Evolutionary conservation across 2,329 filamentous ascomycete species (phyloP).

Genomic region (Stagonosporopsis rhizophila): DNA sequence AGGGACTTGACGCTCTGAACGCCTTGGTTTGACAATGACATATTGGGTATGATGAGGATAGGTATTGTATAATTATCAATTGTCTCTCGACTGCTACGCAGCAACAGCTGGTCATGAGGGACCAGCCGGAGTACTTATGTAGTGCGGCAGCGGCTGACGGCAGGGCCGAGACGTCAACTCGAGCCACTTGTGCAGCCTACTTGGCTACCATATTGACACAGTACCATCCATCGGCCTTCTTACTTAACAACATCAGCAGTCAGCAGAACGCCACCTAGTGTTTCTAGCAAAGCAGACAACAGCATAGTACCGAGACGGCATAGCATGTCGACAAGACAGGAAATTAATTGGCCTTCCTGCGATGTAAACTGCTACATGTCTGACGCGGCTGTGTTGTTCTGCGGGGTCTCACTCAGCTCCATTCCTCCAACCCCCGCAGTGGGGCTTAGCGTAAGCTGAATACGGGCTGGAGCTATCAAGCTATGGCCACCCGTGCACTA

Average conservation of each 20-base stretch:
- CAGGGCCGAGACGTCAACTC: not conserved
- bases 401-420: not conserved
- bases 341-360: not conserved
- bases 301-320: not conserved
- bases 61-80: not conserved
- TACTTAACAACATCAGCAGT: not conserved
- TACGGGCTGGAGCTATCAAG: constrained; percentile 1
- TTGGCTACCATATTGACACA: not conserved
- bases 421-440: constrained; percentile 12
- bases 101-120: constrained; percentile 2
- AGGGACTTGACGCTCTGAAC: constrained; percentile 46
- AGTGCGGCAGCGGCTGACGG: not conserved
- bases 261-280: not conserved
- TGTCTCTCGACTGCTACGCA: constrained; percentile 6
- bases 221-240: constrained; percentile 3
- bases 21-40: constrained; percentile 43
- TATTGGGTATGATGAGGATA: constrained; percentile 10
- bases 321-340: not conserved
- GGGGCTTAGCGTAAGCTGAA: constrained; percentile 4
- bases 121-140: constrained; percentile 9
- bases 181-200: not conserved
- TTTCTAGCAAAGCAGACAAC: not conserved
- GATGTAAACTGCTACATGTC: not conserved
- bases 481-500: constrained; percentile 6
- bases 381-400: not conserved